Evolutionary conservation across 176 grass and related monocot genomes (phyloP), one percentile per base, ranked within the genome.

Genomic region (Juncus effusus): DNA sequence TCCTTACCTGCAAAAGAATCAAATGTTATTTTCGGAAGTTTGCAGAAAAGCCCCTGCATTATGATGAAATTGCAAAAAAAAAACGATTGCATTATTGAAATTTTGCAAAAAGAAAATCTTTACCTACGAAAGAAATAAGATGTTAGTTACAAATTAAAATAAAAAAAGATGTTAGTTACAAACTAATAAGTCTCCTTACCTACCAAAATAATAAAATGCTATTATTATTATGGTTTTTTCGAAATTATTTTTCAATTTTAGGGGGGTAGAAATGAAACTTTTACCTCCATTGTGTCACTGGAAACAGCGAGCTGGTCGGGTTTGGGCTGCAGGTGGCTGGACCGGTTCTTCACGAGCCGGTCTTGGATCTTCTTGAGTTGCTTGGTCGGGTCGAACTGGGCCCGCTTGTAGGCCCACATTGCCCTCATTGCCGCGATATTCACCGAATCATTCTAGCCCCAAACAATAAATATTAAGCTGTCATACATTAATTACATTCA

Each of bases 101-200:
- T 28, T 28, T 28, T 28, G 19, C 19, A 28, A 28, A 28, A 28
- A 28, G 19, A 28, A 54, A 56, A 51, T 56, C 67, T 86, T 13
- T 40, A 52, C 47, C 41, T 40, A 3, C 4, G 13, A 59, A 87
- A 61, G 19, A 74, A 81, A 62, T 42, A 76, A 84, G 1, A 59
- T 42, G 56, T 84, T 28, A 28, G 19, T 28, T 28, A 28, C 19
- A 28, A 28, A 28, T 28, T 28, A 28, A 28, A 28, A 28, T 28
- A 28, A 28, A 28, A 28, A 28, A 28, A 28, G 19, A 28, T 28
- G 19, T 28, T 28, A 28, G 19, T 28, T 28, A 28, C 19, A 28
- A 28, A 28, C 19, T 28, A 28, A 28, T 28, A 28, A 96, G 79
- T 76, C 82, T 90, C 54, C 87, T 67, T 52, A 96, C 84, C 47